Conservation (phyloP, 2,329 filamentous ascomycete species). For the Biscogniauxia sp. region DNA sequence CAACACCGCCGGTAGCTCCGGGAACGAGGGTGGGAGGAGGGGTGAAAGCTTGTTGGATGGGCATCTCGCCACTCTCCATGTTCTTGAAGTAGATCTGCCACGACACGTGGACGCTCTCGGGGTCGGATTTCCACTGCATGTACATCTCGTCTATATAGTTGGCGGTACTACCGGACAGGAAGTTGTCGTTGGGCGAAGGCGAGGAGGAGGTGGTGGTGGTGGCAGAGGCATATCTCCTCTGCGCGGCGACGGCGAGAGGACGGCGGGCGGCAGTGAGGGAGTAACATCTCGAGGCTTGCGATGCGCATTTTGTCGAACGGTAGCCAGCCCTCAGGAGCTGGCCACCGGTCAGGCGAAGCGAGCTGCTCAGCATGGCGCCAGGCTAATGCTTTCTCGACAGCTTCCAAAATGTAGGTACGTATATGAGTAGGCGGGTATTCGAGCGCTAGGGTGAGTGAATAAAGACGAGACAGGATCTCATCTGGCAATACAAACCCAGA, state of each 20-base stretch:
- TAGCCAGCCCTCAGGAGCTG: constrained; percentile 59
- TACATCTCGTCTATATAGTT: constrained; percentile 99
- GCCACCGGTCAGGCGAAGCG: constrained; percentile 62
- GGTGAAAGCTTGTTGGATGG: constrained; percentile 93
- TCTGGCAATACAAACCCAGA: constrained; percentile 10
- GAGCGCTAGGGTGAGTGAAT: constrained; percentile 2
- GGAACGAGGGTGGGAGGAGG: constrained; percentile 91
- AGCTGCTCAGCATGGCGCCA: constrained; percentile 69
- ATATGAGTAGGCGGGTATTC: constrained; percentile 7
- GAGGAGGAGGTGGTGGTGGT: constrained; percentile 51
- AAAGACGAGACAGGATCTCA: constrained; percentile 4
- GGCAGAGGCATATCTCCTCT: constrained; percentile 55
- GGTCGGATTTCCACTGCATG: constrained; percentile 92
- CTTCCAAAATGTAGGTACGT: constrained; percentile 12
- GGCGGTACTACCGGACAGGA: constrained; percentile 93
- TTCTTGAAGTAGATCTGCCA: constrained; percentile 99
- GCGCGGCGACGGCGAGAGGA: constrained; percentile 48
- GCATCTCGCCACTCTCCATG: constrained; percentile 98
- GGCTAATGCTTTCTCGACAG: constrained; percentile 34
- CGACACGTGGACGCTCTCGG: constrained; percentile 90
- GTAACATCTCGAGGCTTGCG: constrained; percentile 38
- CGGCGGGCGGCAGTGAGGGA: constrained; percentile 47
- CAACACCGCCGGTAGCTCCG: constrained; percentile 73
- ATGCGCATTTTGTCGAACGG: constrained; percentile 37
- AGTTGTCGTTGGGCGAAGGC: constrained; percentile 87